A percentile compares a stretch with the other conserved stretches of the same genome.
phyloP scores from a whole-genome alignment of 179 eudicot species.

The Drosera spatulata region DNA sequence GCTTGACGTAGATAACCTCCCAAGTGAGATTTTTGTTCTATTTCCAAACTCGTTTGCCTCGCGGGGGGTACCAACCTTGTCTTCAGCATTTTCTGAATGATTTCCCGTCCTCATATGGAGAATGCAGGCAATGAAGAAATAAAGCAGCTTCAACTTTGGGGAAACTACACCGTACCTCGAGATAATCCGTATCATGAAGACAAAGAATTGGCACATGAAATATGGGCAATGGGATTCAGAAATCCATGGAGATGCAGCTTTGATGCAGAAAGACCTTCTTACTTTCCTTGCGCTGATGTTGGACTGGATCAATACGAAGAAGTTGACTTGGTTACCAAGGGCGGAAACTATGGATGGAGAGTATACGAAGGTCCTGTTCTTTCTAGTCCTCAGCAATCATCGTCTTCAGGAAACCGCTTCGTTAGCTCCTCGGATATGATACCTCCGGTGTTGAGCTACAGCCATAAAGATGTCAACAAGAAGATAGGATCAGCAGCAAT shows the following conservation, averaged over 20 bases:
- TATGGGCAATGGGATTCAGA: too few species aligned
- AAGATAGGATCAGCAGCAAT: slow-evolving; percentile 86
- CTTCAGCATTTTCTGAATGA: neutral
- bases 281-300: too few species aligned
- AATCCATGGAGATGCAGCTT: too few species aligned
- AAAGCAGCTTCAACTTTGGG: too few species aligned
- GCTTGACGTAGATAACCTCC: slow-evolving; percentile 37
- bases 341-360: too few species aligned
- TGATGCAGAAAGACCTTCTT: too few species aligned
- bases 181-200: too few species aligned
- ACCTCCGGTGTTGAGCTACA: slow-evolving; percentile 68
- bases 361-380: slow-evolving; percentile 56
- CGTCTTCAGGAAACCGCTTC: slow-evolving; percentile 18
- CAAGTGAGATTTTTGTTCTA: slow-evolving; percentile 24
- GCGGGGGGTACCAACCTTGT: neutral
- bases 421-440: slow-evolving; percentile 27
- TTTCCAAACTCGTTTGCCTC: neutral
- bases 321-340: slow-evolving; percentile 72
- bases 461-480: slow-evolving; percentile 48
- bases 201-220: too few species aligned
- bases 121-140: too few species aligned
- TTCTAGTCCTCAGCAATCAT: slow-evolving; percentile 14
- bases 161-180: too few species aligned
- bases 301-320: slow-evolving; percentile 85
- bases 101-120: neutral